Conservation (phyloP, 2,329 filamentous ascomycete genomes). For the Penicillium sp. region DNA sequence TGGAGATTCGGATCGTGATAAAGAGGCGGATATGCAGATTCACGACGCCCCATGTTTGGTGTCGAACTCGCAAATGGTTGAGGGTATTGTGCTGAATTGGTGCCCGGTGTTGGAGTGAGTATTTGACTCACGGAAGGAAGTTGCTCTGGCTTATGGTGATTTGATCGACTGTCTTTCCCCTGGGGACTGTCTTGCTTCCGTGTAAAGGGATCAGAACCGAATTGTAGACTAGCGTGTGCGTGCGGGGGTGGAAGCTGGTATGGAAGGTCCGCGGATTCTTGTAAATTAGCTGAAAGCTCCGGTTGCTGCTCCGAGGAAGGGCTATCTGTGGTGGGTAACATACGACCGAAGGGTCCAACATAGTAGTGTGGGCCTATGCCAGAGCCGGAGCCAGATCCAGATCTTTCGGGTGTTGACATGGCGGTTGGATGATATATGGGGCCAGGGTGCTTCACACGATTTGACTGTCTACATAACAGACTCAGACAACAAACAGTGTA, state of each 20-base stretch:
- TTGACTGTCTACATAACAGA: conserved; percentile 19
- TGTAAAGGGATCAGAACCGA: conserved; percentile 37
- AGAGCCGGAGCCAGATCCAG: neutral
- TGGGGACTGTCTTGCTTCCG: conserved; percentile 29
- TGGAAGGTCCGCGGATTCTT: conserved; percentile 33
- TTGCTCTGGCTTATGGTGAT: conserved; percentile 26
- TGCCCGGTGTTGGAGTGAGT: conserved; percentile 34
- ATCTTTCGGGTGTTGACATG: conserved; percentile 30
- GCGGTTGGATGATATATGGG: conserved; percentile 11
- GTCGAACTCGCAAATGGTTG: conserved; percentile 24
- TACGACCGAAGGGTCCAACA: conserved; percentile 43
- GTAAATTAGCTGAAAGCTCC: conserved; percentile 33
- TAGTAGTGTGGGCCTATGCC: conserved; percentile 26
- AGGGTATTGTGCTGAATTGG: conserved; percentile 32
- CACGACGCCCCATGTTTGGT: conserved; percentile 17
- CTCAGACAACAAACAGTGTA: neutral
- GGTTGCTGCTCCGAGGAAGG: conserved; percentile 28
- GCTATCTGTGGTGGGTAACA: conserved; percentile 34
- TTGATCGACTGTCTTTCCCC: conserved; percentile 3
- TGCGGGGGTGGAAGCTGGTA: conserved; percentile 46
- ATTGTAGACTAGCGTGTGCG: conserved; percentile 33
- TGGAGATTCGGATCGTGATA: conserved; percentile 23
- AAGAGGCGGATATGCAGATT: conserved; percentile 19
- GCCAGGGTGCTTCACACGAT: conserved; percentile 3
- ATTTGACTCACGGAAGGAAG: conserved; percentile 44